A percentile compares a stretch with the other conserved stretches of the same genome.
Evolutionary conservation across 2,329 filamentous ascomycete species (phyloP).

Genomic region (Venturia pyrina): DNA sequence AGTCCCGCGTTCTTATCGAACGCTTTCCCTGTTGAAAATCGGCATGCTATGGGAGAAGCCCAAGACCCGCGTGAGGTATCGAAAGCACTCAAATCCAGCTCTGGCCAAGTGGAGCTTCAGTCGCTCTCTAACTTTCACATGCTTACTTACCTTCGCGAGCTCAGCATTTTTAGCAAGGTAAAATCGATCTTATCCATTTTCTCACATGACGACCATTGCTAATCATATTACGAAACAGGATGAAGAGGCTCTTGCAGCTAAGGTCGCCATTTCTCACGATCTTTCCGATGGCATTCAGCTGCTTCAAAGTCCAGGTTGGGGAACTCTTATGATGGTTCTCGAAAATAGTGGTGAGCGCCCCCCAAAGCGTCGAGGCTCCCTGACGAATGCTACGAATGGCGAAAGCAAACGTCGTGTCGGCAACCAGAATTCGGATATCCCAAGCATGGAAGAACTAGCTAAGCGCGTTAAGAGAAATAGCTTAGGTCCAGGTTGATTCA

Average conservation of each 20-base stretch:
- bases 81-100: slow-evolving; percentile 56
- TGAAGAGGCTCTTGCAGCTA: slow-evolving; percentile 77
- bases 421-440: slow-evolving; percentile 24
- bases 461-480: slow-evolving; percentile 56
- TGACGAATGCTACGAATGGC: slow-evolving; percentile 27
- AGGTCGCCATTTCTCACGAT: slow-evolving; percentile 72
- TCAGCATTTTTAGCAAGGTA: slow-evolving; percentile 80
- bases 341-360: slow-evolving; percentile 95
- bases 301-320: slow-evolving; percentile 82
- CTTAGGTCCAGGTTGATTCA: slow-evolving; percentile 23
- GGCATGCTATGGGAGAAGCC: slow-evolving; percentile 72
- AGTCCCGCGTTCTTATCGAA: slow-evolving; percentile 63
- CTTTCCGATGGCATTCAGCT: slow-evolving; percentile 72
- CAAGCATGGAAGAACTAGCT: slow-evolving; percentile 49
- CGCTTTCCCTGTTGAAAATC: slow-evolving; percentile 83
- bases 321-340: slow-evolving; percentile 84
- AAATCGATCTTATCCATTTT: slow-evolving; percentile 11
- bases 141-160: slow-evolving; percentile 71
- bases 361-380: slow-evolving; percentile 53
- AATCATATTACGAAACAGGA: slow-evolving; percentile 48
- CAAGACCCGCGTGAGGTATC: slow-evolving; percentile 64
- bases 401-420: slow-evolving; percentile 17
- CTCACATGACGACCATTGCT: slow-evolving; percentile 8
- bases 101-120: slow-evolving; percentile 52
- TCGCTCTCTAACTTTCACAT: slow-evolving; percentile 89